These are phyloP conservation scores for Cochlearia excelsa DNA, from an alignment of 345 rosid species.

Conservation along the genomic window DNA sequence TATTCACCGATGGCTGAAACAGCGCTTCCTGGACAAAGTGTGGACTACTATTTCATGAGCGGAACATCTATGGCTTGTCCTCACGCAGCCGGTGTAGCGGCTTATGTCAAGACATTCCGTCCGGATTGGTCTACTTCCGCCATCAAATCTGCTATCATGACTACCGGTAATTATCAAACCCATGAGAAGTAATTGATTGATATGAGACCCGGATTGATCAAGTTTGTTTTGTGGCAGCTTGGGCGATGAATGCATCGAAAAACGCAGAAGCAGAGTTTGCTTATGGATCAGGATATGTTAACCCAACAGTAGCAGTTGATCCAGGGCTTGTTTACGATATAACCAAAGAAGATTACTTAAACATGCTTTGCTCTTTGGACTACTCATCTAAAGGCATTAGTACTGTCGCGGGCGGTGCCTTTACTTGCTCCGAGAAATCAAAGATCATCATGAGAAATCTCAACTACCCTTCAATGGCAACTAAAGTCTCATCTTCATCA, in stretches of 20 bases:
- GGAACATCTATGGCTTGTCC: conserved; percentile 81
- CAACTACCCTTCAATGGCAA: conserved; percentile 44
- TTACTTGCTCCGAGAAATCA: conserved; percentile 30
- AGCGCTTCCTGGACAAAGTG: conserved; percentile 19
- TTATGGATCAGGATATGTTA: conserved; percentile 45
- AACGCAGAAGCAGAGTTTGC: conserved; percentile 41
- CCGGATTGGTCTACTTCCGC: conserved; percentile 53
- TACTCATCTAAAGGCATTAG: conserved; percentile 17
- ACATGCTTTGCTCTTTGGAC: conserved; percentile 41
- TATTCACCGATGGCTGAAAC: conserved; percentile 29
- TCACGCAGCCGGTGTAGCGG: conserved; percentile 62
- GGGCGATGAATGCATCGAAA: conserved; percentile 36
- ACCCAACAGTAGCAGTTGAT: conserved; percentile 37
- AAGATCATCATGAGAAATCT: conserved; percentile 28
- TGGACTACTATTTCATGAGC: conserved; percentile 36
- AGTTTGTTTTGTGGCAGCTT: conserved; percentile 26
- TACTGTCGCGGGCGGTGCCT: conserved; percentile 25
- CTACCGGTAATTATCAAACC: conserved; percentile 49
- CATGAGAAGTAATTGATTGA: too few relatives aligned
- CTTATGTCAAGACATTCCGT: conserved; percentile 41
- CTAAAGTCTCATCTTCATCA: conserved; percentile 16
- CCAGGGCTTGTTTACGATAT: conserved; percentile 50
- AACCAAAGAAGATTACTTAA: conserved; percentile 34
- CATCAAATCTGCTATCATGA: conserved; percentile 71
- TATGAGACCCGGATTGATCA: too few relatives aligned